Conservation (phyloP, 352 stramenopile genomes). For the Pythium plurisporium region DNA sequence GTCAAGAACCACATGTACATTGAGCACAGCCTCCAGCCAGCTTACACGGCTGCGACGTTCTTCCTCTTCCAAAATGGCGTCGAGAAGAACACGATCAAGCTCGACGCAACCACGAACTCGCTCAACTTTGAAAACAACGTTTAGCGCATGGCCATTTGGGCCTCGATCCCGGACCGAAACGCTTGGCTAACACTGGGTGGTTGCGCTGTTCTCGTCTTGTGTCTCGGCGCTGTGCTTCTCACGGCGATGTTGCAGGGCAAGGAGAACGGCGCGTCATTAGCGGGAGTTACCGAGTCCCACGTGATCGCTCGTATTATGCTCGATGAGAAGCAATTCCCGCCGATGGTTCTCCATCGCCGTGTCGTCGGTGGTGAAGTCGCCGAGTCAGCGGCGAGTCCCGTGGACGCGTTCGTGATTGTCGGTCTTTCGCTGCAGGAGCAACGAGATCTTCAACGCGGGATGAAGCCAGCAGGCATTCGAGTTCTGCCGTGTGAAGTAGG, state of each 20-base stretch:
- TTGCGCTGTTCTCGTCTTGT: neutral
- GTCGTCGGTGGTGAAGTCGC: neutral
- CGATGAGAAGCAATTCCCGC: slow-evolving; percentile 9
- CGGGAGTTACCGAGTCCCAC: neutral
- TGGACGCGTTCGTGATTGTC: slow-evolving; percentile 2
- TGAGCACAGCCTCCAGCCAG: too few relatives aligned
- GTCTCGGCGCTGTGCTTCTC: neutral
- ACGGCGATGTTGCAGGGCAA: neutral
- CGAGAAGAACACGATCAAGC: neutral
- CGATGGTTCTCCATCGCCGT: slow-evolving; percentile 1
- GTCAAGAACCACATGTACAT: slow-evolving; percentile 18
- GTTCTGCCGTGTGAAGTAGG: neutral
- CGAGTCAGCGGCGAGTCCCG: too few relatives aligned
- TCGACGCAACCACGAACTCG: neutral
- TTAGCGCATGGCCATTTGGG: neutral
- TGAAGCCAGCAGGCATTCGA: neutral
- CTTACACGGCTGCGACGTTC: too few relatives aligned
- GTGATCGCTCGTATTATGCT: slow-evolving; percentile 14
- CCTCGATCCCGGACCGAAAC: slow-evolving; percentile 7
- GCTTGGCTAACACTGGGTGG: slow-evolving; percentile 9
- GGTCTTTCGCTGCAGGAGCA: neutral
- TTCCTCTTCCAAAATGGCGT: slow-evolving; percentile 12
- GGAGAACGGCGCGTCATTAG: neutral
- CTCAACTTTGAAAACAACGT: slow-evolving; percentile 9
- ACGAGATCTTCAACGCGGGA: too few relatives aligned